Evolutionary conservation across 306 rosid genomes (phyloP).

Genomic region (Quercus aquifolioides): DNA sequence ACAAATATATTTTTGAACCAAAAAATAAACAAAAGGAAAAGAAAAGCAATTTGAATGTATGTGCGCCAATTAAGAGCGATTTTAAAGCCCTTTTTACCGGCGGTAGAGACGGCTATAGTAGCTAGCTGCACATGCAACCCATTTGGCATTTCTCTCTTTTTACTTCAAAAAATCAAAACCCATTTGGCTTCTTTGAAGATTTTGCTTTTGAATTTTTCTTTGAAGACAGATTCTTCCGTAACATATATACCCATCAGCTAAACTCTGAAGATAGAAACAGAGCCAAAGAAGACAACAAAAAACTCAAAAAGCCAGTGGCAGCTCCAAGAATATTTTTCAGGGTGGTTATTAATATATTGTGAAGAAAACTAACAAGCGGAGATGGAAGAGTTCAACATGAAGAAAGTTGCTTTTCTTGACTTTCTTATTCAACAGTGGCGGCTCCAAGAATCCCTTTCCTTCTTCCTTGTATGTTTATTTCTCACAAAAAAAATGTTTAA

Average conservation of each 20-base stretch:
- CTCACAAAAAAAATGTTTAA: no score
- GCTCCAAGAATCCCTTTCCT: no score
- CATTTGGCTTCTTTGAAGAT: conserved; percentile 34
- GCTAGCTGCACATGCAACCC: conserved; percentile 57
- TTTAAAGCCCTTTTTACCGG: conserved; percentile 26
- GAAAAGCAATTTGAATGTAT: neutral
- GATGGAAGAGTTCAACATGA: no score
- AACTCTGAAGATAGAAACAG: conserved; percentile 27
- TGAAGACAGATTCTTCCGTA: conserved; percentile 14
- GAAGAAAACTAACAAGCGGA: no score
- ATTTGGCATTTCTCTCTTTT: conserved; percentile 31
- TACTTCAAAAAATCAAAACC: conserved; percentile 34
- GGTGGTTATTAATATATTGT: no score
- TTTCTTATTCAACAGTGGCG: no score
- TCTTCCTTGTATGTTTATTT: no score
- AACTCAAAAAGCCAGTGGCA: conserved; percentile 6
- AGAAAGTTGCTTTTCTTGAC: no score
- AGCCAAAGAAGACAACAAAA: conserved; percentile 20
- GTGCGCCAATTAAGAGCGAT: conserved; percentile 47
- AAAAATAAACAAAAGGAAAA: no score
- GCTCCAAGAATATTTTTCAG: no score
- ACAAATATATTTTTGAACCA: no score
- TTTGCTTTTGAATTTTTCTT: conserved; percentile 18
- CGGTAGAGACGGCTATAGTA: conserved; percentile 16
- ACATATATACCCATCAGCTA: neutral